These are phyloP conservation scores for Gossypium davidsonii DNA, from an alignment of 441 rosid species.

Conservation along the genomic window DNA sequence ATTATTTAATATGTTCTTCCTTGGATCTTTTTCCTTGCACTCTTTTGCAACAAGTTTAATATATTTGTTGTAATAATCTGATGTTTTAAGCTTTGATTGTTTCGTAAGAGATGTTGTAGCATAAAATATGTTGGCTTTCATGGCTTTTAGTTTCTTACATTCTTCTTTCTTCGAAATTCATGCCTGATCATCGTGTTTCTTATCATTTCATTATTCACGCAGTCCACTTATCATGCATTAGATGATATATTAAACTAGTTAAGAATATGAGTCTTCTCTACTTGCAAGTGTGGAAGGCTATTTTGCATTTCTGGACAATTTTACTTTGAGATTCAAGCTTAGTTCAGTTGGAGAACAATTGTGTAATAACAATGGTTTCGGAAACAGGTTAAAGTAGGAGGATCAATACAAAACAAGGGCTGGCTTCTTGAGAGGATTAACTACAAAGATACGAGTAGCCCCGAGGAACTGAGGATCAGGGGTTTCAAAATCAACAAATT, in stretches of 20 bases:
- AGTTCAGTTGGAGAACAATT: neutral
- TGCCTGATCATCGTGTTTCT: neutral
- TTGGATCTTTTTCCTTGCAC: neutral
- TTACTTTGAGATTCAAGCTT: neutral
- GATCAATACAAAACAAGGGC: conserved; percentile 67
- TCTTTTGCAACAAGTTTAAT: neutral
- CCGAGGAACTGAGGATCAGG: conserved; percentile 72
- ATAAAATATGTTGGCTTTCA: neutral
- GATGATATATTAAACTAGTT: neutral
- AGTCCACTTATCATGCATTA: neutral
- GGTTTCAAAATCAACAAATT: conserved; percentile 66
- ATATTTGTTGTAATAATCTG: neutral
- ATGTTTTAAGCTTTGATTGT: neutral
- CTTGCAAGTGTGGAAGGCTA: neutral
- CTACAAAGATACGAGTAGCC: conserved; percentile 53
- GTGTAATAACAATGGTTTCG: conserved; percentile 8
- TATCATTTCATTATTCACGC: neutral
- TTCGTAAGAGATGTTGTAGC: neutral
- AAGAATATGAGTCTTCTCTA: neutral
- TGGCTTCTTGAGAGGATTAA: conserved; percentile 69
- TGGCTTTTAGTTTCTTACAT: neutral
- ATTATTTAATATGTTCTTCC: neutral
- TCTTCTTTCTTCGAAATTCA: neutral
- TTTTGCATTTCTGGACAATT: neutral
- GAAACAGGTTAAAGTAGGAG: conserved; percentile 58